Percentiles rank a stretch among this genome's conserved stretches.
Conservation (phyloP, 1,139 yeast species). For the Yamadazyma friedrichii region DNA sequence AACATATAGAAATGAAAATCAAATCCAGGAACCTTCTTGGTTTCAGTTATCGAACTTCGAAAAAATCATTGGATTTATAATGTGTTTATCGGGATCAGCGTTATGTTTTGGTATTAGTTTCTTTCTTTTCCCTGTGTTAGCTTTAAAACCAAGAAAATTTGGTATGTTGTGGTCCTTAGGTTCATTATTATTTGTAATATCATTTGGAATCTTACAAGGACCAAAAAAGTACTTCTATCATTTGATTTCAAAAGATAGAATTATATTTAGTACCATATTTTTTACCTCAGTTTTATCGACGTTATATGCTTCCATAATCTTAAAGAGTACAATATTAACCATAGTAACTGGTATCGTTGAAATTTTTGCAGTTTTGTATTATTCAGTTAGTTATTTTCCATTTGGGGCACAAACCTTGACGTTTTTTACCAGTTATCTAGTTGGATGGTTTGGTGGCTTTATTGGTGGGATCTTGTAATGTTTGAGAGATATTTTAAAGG, state of each 20-base stretch:
- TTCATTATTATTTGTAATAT: slow-evolving; percentile 76
- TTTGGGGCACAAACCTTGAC: slow-evolving; percentile 88
- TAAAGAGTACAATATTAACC: slow-evolving; percentile 74
- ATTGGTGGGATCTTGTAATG: slow-evolving; percentile 41
- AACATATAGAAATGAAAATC: slow-evolving; percentile 26
- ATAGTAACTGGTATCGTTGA: slow-evolving; percentile 74
- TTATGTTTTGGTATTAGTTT: slow-evolving; percentile 82
- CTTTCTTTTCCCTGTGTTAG: slow-evolving; percentile 83
- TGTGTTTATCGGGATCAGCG: slow-evolving; percentile 72
- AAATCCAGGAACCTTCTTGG: slow-evolving; percentile 50
- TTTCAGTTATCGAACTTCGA: slow-evolving; percentile 72
- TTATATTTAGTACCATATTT: slow-evolving; percentile 78
- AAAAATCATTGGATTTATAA: slow-evolving; percentile 71
- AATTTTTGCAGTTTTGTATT: slow-evolving; percentile 81
- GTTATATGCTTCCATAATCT: slow-evolving; percentile 50
- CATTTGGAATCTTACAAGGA: slow-evolving; percentile 92
- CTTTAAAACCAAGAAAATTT: slow-evolving; percentile 87
- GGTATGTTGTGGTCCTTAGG: slow-evolving; percentile 93
- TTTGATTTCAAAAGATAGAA: slow-evolving; percentile 68
- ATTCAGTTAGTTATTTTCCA: slow-evolving; percentile 90
- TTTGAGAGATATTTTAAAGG: not conserved
- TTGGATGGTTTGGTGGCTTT: slow-evolving; percentile 71
- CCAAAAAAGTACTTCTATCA: slow-evolving; percentile 78
- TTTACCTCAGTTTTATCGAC: slow-evolving; percentile 73
- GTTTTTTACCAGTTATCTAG: slow-evolving; percentile 74